These are phyloP conservation scores for Neurospora sp. DNA, from an alignment of 495 filamentous ascomycete genomes.

Conservation along the genomic window DNA sequence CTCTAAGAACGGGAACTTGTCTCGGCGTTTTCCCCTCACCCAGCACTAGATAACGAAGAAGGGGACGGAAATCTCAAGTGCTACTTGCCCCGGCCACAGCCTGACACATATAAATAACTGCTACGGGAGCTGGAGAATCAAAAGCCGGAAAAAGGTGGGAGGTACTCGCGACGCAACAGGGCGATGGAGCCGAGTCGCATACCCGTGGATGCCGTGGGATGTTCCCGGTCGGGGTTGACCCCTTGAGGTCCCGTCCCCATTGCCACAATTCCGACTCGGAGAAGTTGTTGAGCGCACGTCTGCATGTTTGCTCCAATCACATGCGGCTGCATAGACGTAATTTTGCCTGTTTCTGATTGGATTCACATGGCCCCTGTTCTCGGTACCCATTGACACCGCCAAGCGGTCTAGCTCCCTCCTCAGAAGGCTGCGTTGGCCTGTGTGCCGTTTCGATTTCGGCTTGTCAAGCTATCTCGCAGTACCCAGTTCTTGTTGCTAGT, in stretches of 20 bases:
- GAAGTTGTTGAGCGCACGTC: no score
- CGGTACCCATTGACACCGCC: no score
- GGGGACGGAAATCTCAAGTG: not conserved
- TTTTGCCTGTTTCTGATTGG: constrained; percentile 9
- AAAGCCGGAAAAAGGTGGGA: not conserved
- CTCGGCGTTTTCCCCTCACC: not conserved
- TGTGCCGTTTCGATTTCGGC: not conserved
- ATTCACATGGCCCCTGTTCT: no score
- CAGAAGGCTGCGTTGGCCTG: not conserved
- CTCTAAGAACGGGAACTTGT: not conserved
- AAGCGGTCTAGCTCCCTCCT: not conserved
- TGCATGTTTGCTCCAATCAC: not conserved
- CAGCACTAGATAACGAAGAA: not conserved
- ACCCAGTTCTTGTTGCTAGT: not conserved
- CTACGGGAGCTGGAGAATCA: not conserved
- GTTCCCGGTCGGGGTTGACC: not conserved
- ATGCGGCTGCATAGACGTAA: not conserved
- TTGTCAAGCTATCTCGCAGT: constrained; percentile 6
- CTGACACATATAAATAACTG: not conserved
- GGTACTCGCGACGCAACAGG: not conserved
- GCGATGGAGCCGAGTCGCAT: not conserved
- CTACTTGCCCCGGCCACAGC: not conserved
- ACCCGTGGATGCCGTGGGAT: not conserved
- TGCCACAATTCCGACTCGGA: not conserved
- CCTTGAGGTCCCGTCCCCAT: no score